A percentile compares a stretch with the other conserved stretches of the same genome.
These are phyloP conservation scores for Penicillium desertorum DNA, from an alignment of 495 filamentous ascomycete genomes.

Conservation along the genomic window DNA sequence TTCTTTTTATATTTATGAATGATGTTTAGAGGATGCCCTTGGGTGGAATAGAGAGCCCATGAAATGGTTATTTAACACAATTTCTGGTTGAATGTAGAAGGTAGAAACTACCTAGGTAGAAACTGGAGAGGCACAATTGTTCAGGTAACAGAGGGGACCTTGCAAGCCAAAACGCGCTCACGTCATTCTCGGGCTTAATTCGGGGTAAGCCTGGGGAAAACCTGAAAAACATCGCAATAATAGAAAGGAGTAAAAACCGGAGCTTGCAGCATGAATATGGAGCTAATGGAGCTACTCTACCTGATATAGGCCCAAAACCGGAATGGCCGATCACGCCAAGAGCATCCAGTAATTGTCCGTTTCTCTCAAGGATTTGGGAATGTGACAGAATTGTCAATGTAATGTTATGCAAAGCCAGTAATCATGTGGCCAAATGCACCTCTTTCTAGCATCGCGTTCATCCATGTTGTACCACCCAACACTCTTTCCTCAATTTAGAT, in stretches of 20 bases:
- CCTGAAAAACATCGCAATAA: not conserved
- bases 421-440: conserved; percentile 2
- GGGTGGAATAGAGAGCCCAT: conserved; percentile 19
- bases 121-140: not conserved
- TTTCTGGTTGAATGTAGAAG: not conserved
- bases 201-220: not conserved
- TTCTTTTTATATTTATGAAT: conserved; percentile 19
- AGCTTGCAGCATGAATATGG: not conserved
- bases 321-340: conserved; percentile 15
- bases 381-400: conserved; percentile 3
- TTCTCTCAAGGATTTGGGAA: not conserved
- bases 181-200: not conserved
- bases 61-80: conserved; percentile 15
- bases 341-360: conserved; percentile 23
- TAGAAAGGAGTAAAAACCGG: not conserved
- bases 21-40: conserved; percentile 25
- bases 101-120: not conserved
- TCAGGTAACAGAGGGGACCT: not conserved
- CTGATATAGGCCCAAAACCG: too few species aligned
- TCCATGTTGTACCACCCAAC: conserved; percentile 2
- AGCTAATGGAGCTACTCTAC: not conserved
- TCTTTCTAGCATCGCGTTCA: not conserved
- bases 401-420: not conserved
- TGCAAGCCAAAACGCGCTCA: not conserved
- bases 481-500: conserved; percentile 2